Conservation (phyloP, 345 rosid species). For the Moringa oleifera region DNA sequence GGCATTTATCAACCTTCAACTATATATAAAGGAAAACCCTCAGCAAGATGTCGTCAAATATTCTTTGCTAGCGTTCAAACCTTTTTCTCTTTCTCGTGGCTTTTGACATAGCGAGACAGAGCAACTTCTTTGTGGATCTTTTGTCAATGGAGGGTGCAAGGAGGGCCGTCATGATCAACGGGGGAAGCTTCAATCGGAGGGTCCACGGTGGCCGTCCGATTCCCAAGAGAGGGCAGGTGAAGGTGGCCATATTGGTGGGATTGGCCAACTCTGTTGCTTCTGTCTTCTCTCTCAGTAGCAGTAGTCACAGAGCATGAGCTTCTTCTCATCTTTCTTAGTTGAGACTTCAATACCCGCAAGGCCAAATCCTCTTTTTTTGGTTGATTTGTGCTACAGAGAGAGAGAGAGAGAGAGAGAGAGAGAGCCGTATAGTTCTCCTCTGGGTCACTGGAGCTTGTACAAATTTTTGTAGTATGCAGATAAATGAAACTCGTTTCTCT, state of each 20-base stretch:
- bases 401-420: not conserved
- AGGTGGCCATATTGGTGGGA: constrained; percentile 54
- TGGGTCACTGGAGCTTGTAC: constrained; percentile 5
- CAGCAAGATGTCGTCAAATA: no score
- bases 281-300: constrained; percentile 31
- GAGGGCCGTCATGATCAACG: constrained; percentile 19
- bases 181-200: constrained; percentile 25
- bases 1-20: not conserved
- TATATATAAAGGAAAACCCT: not conserved
- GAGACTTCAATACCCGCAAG: not conserved
- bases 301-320: constrained; percentile 16
- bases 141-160: constrained; percentile 15
- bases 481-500: not conserved
- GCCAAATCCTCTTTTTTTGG: not conserved
- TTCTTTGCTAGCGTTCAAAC: no score
- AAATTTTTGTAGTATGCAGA: constrained; percentile 7
- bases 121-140: not conserved
- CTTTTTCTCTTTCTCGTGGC: no score
- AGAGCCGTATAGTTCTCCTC: constrained; percentile 11
- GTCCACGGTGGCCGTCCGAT: constrained; percentile 41
- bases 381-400: not conserved
- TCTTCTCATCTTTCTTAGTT: constrained; percentile 26
- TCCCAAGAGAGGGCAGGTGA: constrained; percentile 75
- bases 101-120: not conserved
- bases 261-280: constrained; percentile 57